A percentile compares a stretch with the other conserved stretches of the same genome.
Conservation (phyloP, 169 alveolate genomes). For the Blepharisma undulans region DNA sequence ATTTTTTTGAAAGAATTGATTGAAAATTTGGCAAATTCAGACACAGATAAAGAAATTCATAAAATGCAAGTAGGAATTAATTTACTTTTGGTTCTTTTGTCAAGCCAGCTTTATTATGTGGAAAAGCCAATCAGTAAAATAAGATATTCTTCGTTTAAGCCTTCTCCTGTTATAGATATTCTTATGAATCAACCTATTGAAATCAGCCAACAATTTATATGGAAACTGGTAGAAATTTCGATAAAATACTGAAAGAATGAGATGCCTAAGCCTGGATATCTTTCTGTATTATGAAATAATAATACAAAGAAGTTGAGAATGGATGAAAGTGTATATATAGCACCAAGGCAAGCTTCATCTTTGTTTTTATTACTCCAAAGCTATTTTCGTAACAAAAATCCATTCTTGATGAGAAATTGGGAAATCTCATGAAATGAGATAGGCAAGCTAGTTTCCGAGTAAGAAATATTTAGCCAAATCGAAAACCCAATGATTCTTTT, state of each 20-base stretch:
- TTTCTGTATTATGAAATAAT: neutral
- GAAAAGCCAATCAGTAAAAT: conserved; percentile 19
- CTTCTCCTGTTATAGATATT: conserved; percentile 21
- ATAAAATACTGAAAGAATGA: neutral
- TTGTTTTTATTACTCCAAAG: neutral
- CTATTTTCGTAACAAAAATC: neutral
- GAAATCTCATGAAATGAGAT: conserved; percentile 9
- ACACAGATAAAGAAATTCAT: neutral
- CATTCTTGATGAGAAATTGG: neutral
- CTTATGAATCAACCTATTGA: conserved; percentile 20
- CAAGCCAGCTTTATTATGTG: conserved; percentile 16
- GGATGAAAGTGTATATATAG: neutral
- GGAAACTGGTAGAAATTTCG: neutral
- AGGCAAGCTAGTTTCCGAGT: neutral
- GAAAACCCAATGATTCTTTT: neutral
- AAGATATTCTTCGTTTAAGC: neutral
- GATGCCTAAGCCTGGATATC: neutral
- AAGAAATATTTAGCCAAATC: neutral
- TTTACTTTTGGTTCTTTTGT: neutral
- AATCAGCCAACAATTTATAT: neutral
- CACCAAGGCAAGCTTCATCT: neutral
- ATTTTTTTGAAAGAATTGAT: neutral
- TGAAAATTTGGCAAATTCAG: neutral
- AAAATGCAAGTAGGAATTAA: neutral
- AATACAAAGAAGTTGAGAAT: neutral